Evolutionary conservation across 176 grass and related monocot species (phyloP).

Genomic region (Dactylis glomerata): DNA sequence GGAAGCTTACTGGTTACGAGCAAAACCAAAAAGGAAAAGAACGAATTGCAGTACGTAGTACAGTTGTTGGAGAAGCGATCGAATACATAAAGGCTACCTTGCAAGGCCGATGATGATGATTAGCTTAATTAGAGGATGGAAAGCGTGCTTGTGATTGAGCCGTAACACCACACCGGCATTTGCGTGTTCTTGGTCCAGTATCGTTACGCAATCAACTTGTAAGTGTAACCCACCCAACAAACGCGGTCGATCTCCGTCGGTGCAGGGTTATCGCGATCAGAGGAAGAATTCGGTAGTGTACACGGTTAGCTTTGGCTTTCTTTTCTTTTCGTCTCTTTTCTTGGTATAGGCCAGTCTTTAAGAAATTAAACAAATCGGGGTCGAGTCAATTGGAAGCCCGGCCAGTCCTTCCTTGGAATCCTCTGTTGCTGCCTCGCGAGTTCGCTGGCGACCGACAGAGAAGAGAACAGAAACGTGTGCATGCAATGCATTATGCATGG

Average conservation of each 20-base stretch:
- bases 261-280: slow-evolving; percentile 21
- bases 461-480: slow-evolving; percentile 12
- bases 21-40: not conserved
- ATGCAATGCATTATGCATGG: slow-evolving; percentile 1
- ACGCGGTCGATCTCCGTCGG: slow-evolving; percentile 18
- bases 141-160: not conserved
- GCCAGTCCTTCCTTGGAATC: not conserved
- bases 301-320: not conserved
- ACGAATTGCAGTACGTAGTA: not conserved
- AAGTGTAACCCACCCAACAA: not conserved
- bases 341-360: not conserved
- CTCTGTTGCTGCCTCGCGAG: not conserved
- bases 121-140: slow-evolving; percentile 11
- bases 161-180: slow-evolving; percentile 19
- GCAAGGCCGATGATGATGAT: not conserved
- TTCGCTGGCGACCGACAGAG: slow-evolving; percentile 43
- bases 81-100: not conserved
- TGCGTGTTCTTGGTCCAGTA: slow-evolving; percentile 23
- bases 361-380: slow-evolving; percentile 20
- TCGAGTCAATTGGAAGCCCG: not conserved
- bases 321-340: not conserved
- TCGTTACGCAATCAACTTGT: slow-evolving; percentile 1
- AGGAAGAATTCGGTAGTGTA: not conserved
- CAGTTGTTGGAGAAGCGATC: not conserved
- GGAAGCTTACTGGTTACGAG: not conserved